Conservation (phyloP, 1,139 yeast genomes). For the Nakaseomyces glabratus region DNA sequence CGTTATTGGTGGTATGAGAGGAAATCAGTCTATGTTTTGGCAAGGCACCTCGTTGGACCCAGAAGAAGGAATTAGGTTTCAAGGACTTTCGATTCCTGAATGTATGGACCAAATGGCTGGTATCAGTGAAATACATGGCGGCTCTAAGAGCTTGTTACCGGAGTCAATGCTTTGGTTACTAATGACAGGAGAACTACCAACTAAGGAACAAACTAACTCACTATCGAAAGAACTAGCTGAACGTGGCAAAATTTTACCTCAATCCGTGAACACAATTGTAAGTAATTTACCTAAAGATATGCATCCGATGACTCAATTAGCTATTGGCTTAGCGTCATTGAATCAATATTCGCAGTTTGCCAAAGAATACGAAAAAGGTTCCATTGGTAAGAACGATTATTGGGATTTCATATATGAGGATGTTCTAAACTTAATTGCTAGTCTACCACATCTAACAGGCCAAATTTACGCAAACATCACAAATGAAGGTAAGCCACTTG, state of each 20-base stretch:
- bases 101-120: slow-evolving; percentile 34
- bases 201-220: slow-evolving; percentile 63
- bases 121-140: slow-evolving; percentile 20
- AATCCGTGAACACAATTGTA: slow-evolving; percentile 72
- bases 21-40: slow-evolving; percentile 44
- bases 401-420: slow-evolving; percentile 94
- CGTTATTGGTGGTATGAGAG: slow-evolving; percentile 49
- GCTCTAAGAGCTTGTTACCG: slow-evolving; percentile 53
- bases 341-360: slow-evolving; percentile 89
- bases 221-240: slow-evolving; percentile 78
- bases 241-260: slow-evolving; percentile 68
- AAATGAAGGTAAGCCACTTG: slow-evolving; percentile 71
- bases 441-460: slow-evolving; percentile 87
- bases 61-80: slow-evolving; percentile 45
- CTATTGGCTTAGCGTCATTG: slow-evolving; percentile 85
- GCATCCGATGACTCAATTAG: slow-evolving; percentile 97
- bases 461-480: slow-evolving; percentile 87
- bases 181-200: slow-evolving; percentile 84
- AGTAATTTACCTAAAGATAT: slow-evolving; percentile 77
- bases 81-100: slow-evolving; percentile 44
- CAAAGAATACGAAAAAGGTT: slow-evolving; percentile 78
- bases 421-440: slow-evolving; percentile 78
- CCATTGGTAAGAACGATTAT: slow-evolving; percentile 71
- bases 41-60: slow-evolving; percentile 48
- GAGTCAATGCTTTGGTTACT: slow-evolving; percentile 91